Evolutionary conservation across 371 early-diverging fungal genomes (phyloP), one percentile per base, ranked within the genome.

Genomic region (Mortierella sp.): DNA sequence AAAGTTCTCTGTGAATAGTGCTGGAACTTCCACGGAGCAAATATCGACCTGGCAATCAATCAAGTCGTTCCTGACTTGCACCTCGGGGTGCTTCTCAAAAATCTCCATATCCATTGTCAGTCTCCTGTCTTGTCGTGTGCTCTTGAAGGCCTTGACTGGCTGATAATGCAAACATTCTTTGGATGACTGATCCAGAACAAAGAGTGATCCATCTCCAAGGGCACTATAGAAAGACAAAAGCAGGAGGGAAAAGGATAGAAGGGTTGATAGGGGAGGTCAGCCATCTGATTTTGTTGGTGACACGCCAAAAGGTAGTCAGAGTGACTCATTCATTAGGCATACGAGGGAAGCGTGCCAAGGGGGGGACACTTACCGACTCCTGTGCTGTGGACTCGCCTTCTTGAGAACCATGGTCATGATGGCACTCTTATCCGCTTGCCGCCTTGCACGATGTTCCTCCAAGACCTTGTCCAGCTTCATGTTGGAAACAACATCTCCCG

Each of bases 1-100:
- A 80, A 97, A 97, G 83, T 97, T 97, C 69, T 98, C 98, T 4
- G 94, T 93, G 64, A 97, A 97, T 52, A 97, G 82, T 5, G 96
- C 93, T n/a, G 94, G 94, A 0, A 96, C 95, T 69, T 95, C 96
- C 5, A 92, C 87, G 14, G 96, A 92, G 79, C 98, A 98, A 49
- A 98, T 94, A 60, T 95, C 95, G 48, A 97, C 85, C 37, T 89
- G 91, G 65, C 94, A 93, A 81, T 98, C 98, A n/a, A 96, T 89
- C 37, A 97, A 74, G 66, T 98, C 96, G 63, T 93, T 92, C 28
- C 94, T 88, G 63, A 96, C 80, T 67, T 91, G 87, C 37, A 95
- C 71, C 52, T 93, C 89, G 14, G 85, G 73, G 60, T 88, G 90
- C 25, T 87, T 84, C 53, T 88, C 84, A 55, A 93, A 88, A 28